Evolutionary conservation across 2,329 filamentous ascomycete species (phyloP), one percentile per base, ranked within the genome.

Genomic region (Chlorencoelia australis): DNA sequence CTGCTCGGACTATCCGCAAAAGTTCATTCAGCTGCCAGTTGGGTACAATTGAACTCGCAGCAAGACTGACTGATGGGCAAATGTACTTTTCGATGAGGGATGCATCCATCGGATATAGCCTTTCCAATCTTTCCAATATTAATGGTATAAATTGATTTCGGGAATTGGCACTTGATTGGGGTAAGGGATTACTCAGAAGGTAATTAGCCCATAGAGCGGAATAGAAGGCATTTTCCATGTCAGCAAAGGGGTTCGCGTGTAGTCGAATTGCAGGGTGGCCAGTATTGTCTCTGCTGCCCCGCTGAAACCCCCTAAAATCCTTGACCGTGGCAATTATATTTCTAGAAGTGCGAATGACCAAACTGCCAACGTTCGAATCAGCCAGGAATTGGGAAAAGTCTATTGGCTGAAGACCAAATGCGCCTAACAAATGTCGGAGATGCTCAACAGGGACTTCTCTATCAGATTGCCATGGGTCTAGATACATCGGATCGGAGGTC

Each of bases 301-400:
- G 52, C 33, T 45, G 24, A 43, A 55, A 46, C 19, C 54, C 56
- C 49, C 54, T 56, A 53, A 63, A 61, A 39, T 72, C 64, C 51
- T 77, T 67, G 29, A 86, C 65, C 1, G 82, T 83, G 30, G 77
- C 77, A 49, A 82, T 69, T 46, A 96, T 88, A 59, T 94, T 95
- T 49, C 80, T 77, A 10, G 79, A 78, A 7, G 81, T 82, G 35
- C 87, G 77, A 48, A 83, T 67, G 6, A 87, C 75, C 46, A 94
- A 75, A 37, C 80, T 72, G 3, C 73, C 64, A 2, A 75, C 73
- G 22, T 18, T 14, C 1, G 83, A 79, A 7, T 82, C 73, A 3
- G 67, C 65, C 14, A 94, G 65, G 47, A 81, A 80, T 62, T 65
- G 41, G 49, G 54, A 42, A 60, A 55, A 40, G 59, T 54, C 51